These are phyloP conservation scores for Acacia concinna DNA, from an alignment of 331 rosid genomes.

Conservation along the genomic window DNA sequence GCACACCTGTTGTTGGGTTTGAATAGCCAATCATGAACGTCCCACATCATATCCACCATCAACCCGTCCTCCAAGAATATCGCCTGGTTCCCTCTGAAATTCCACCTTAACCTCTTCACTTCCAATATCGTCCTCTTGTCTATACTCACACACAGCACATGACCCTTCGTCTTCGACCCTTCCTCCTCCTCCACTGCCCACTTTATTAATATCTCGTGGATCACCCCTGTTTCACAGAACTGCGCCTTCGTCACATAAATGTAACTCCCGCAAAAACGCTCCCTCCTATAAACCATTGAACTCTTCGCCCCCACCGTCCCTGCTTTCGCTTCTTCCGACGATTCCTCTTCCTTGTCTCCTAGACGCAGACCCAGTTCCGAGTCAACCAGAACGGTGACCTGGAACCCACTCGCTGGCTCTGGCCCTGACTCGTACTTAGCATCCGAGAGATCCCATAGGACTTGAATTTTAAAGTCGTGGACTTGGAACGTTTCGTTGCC, in stretches of 20 bases:
- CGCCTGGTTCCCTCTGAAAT: conserved; percentile 90
- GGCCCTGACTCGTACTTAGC: conserved; percentile 67
- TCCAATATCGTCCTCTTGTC: conserved; percentile 62
- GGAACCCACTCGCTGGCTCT: conserved; percentile 63
- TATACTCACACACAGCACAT: conserved; percentile 49
- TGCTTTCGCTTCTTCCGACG: conserved; percentile 1
- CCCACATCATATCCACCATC: conserved; percentile 97
- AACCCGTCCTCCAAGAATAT: conserved; percentile 83
- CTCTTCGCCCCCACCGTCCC: conserved; percentile 24
- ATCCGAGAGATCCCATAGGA: conserved; percentile 68
- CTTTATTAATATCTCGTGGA: conserved; percentile 69
- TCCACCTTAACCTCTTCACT: conserved; percentile 80
- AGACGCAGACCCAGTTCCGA: conserved; percentile 55
- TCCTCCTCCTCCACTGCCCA: conserved; percentile 52
- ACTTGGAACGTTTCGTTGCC: conserved; percentile 48
- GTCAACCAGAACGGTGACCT: conserved; percentile 53
- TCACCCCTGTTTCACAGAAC: conserved; percentile 54
- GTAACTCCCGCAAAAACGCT: conserved; percentile 36
- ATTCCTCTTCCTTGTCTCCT: conserved; percentile 59
- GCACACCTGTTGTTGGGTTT: conserved; percentile 47
- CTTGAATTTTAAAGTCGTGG: conserved; percentile 35
- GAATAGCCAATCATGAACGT: conserved; percentile 86
- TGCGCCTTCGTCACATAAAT: conserved; percentile 54
- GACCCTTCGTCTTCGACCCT: conserved; percentile 36
- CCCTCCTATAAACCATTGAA: conserved; percentile 63